A percentile compares a stretch with the other conserved stretches of the same genome.
phyloP scores from a whole-genome alignment of 177 flowering plant species.

The Vitis hybrid region DNA sequence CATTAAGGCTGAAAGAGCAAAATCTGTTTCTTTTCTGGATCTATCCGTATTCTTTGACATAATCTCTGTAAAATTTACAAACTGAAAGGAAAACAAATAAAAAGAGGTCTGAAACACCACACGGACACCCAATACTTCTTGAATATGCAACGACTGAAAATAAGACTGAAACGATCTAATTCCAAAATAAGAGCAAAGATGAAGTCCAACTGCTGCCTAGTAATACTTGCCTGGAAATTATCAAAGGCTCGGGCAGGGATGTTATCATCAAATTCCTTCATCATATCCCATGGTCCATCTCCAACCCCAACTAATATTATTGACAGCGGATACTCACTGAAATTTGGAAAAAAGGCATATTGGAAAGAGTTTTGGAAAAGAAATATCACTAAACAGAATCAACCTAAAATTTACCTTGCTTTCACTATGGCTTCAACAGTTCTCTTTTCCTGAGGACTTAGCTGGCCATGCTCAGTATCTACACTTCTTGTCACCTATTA shows the following conservation, averaged over 20 bases:
- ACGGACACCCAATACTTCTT: neutral
- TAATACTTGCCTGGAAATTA: conserved; percentile 63
- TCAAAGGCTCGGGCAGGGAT: conserved; percentile 77
- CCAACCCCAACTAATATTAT: conserved; percentile 80
- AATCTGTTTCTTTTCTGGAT: conserved; percentile 77
- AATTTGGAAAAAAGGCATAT: conserved; percentile 11
- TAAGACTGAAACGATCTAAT: neutral
- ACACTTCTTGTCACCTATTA: conserved; percentile 79
- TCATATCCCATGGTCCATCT: conserved; percentile 91
- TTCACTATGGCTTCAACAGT: conserved; percentile 79
- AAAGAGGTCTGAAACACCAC: too few relatives aligned
- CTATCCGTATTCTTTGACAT: conserved; percentile 68
- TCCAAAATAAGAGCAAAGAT: neutral
- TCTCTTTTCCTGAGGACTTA: conserved; percentile 68
- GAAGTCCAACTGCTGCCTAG: neutral
- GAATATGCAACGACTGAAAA: conserved; percentile 7
- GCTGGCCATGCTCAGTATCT: conserved; percentile 62
- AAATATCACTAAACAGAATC: neutral
- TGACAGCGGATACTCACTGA: conserved; percentile 71
- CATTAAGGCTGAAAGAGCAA: conserved; percentile 90
- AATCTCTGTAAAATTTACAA: conserved; percentile 91
- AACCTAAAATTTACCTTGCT: conserved; percentile 55
- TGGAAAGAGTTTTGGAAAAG: neutral
- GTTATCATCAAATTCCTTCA: conserved; percentile 80
- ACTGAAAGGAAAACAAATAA: conserved; percentile 42